Base-by-base conservation (phyloP, 805 yeast species). In the Candida corydali region DNA sequence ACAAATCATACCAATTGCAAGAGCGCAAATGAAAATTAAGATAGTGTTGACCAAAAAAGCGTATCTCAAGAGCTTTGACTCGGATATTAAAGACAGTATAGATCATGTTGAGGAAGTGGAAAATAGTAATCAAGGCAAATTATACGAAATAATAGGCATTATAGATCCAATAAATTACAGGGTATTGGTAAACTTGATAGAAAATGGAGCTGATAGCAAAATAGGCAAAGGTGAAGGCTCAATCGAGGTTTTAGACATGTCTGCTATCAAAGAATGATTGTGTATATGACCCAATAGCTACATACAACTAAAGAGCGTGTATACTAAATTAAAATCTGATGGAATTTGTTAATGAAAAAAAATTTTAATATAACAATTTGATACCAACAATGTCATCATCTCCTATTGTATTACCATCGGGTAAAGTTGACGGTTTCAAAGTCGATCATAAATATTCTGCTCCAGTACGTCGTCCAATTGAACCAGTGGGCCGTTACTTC, bases 401-500 rank as follows among this genome's bases (percentile, higher is more conserved):
- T 7, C n/a, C 26, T 24, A 61, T 64, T 46, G 59, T 60, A 25
- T 56, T 82, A 51, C 82, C 86, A 46, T 48, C 57, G 17, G 55
- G 60, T 25, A 51, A 52, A 32, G 63, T 73, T 40, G 75, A 75
- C 20, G 67, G 73, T 27, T 73, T 76, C 62, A 73, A 70, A 49
- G 68, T 75, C 22, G 62, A 54, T 36, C 62, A 76, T 46, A 66
- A 70, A 39, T 76, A 69, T 59, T 54, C 83, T 32, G 73, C 77
- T 17, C 72, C 88, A 32, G 73, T 73, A 32, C 82, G 83, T 51
- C 83, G 96, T 61, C 82, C 91, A 42, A 72, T 89, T 45, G 98
- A 93, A 69, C 98, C 98, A 26, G 96, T 91, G 49, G 98, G 98
- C 39, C 91, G 94, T 44, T 85, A 77, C 59, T 93, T 89, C 70